Evolutionary conservation across 768 basidiomycete species (phyloP), one percentile per base, ranked within the genome.

Genomic region (Coprinopsis strossmayeri): DNA sequence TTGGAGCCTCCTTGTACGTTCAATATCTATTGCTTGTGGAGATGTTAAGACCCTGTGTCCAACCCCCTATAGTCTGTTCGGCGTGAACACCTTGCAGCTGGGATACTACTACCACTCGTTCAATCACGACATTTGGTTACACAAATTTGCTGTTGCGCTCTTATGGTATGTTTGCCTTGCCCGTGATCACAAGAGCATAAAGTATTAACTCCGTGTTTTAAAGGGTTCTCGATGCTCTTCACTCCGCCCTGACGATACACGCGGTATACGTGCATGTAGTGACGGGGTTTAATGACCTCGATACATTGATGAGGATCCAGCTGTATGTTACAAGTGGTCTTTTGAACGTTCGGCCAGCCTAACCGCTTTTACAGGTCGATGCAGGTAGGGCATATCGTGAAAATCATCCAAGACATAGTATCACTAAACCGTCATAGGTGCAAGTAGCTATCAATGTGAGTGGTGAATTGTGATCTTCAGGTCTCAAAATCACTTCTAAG

Each of bases 361-460:
- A 15, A 23, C 27, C 10, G 30, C n/a, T 37, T 17, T 27, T 42
- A 30, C 28, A 68, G 69, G 65, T 65, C 69, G 5, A 55, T 68
- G 26, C 65, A 68, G 59, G 67, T 66, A 51, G 34, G 55, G 20
- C 37, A n/a, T 21, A 38, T 26, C 20, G 11, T 11, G 41, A n/a
- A n/a, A n/a, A n/a, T n/a, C n/a, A n/a, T n/a, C n/a, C n/a, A n/a
- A n/a, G n/a, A n/a, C n/a, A n/a, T n/a, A n/a, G n/a, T n/a, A n/a
- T n/a, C n/a, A n/a, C n/a, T n/a, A n/a, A n/a, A n/a, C n/a, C n/a
- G n/a, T n/a, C n/a, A 30, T 50, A 76, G 73, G 61, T 72, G 26
- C 71, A 70, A 61, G 64, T 69, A 1, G 52, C 62, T n/a, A 57
- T 74, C 24, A 73, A 73, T 46, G 72, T 73, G n/a, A n/a, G n/a